Evolutionary conservation across 441 rosid species (phyloP), one percentile per base, ranked within the genome.

Genomic region (Adansonia madagascariensis): DNA sequence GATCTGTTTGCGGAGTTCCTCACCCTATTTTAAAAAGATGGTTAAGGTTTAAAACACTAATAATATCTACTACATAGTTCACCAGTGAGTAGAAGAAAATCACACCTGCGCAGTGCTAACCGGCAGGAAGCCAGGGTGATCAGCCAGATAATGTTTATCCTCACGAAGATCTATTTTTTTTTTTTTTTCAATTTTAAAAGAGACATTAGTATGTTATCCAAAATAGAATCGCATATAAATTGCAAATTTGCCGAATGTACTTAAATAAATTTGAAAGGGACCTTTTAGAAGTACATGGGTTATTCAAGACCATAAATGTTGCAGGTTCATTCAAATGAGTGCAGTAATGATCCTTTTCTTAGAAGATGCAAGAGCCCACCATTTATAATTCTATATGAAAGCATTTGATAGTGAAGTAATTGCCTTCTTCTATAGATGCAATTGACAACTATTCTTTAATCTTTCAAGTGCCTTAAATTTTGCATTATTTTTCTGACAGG

Each of bases 41-140:
- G 20, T 64, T 64, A 31, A 44, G 43, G 41, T 63, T 60, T 68
- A 64, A 24, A 79, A 71, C 64, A 71, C 31, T 64, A 43, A 66
- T 57, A 77, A 12, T 35, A 77, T 55, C 39, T 18, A 64, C 61
- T 82, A 82, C 64, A 67, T 55, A 46, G 78, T 35, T 57, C 75
- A 75, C 71, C 9, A 53, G 60, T 69, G 52, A 71, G 55, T 44
- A 69, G 75, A 64, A 74, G 17, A 35, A 35, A 35, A 4, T 35
- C 84, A 74, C 64, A 95, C 99, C 97, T 96, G 98, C 65, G 90
- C 91, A 80, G 95, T 93, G 75, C 97, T 91, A 74, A 96, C 98
- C 73, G 99, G 97, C 63, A 89, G 92, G 84, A 90, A 78, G 61
- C 98, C 99, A 78, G 98, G 99, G 81, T 94, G 99, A 87, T 94